phyloP scores from a whole-genome alignment of 768 basidiomycete species.

The Paxillus rubicundulus region DNA sequence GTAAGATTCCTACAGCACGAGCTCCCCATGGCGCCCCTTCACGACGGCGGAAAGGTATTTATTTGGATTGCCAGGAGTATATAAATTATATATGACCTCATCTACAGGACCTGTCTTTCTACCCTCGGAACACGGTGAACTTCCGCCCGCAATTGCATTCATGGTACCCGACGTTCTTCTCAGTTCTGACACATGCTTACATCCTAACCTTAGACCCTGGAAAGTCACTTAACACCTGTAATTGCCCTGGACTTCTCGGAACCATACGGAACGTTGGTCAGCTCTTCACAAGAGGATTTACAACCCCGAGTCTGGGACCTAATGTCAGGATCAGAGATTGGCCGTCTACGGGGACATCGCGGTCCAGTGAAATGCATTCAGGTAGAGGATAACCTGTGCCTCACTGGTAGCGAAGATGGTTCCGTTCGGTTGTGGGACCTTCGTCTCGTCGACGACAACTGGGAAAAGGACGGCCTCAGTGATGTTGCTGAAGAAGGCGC shows the following conservation, averaged over 20 bases:
- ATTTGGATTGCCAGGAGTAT: not conserved
- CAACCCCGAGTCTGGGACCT: conserved; percentile 95
- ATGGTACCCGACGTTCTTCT: conserved; percentile 58
- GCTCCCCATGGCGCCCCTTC: conserved; percentile 24
- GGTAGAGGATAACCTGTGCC: conserved; percentile 86
- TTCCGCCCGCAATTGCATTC: conserved; percentile 93
- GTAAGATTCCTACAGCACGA: conserved; percentile 11
- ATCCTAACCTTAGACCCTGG: conserved; percentile 61
- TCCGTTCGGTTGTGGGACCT: conserved; percentile 90
- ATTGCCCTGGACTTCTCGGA: conserved; percentile 93
- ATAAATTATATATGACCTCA: conserved; percentile 3
- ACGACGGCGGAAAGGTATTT: conserved; percentile 32
- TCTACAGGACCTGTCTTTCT: conserved; percentile 84
- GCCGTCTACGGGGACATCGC: conserved; percentile 76
- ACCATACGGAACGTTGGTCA: conserved; percentile 93
- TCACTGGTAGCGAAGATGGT: conserved; percentile 89
- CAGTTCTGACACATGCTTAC: conserved; percentile 3
- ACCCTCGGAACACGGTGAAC: conserved; percentile 94
- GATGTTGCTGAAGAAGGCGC: conserved; percentile 68
- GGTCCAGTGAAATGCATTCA: conserved; percentile 87
- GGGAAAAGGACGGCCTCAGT: conserved; percentile 50
- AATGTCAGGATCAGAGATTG: conserved; percentile 83
- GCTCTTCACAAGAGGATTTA: conserved; percentile 79
- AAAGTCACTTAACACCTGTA: conserved; percentile 77
- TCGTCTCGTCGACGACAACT: conserved; percentile 74